A percentile compares a stretch with the other conserved stretches of the same genome.
Evolutionary conservation across 768 basidiomycete species (phyloP).

Genomic region (Sarcomyxa edulis): DNA sequence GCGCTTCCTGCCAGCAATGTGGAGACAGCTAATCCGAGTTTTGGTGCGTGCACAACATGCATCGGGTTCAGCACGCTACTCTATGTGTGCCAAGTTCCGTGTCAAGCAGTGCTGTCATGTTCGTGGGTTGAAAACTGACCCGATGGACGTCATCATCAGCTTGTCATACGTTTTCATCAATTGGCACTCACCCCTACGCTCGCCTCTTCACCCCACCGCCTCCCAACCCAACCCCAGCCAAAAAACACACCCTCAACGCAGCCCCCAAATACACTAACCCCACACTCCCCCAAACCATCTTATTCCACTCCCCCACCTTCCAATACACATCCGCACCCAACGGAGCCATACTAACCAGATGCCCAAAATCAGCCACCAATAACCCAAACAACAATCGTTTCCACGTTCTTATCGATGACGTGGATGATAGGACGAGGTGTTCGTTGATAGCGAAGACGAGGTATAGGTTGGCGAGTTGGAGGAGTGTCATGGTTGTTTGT

Average conservation of each 20-base stretch:
- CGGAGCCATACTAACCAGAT: conserved; percentile 39
- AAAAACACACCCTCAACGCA: conserved; percentile 35
- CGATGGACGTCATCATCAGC: too few relatives aligned
- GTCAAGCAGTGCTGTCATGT: too few relatives aligned
- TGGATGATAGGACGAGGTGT: conserved; percentile 41
- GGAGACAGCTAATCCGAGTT: too few relatives aligned
- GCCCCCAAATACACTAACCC: conserved; percentile 48
- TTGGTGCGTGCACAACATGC: too few relatives aligned
- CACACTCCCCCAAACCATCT: conserved; percentile 51
- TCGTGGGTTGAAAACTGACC: too few relatives aligned
- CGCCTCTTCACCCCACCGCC: too few relatives aligned
- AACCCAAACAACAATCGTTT: conserved; percentile 35
- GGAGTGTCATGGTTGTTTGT: conserved; percentile 33
- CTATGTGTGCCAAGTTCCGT: too few relatives aligned
- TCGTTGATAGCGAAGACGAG: conserved; percentile 47
- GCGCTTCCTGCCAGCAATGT: too few relatives aligned
- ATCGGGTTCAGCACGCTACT: too few relatives aligned
- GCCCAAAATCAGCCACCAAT: conserved; percentile 45
- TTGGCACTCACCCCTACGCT: too few relatives aligned
- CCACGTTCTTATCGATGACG: conserved; percentile 35
- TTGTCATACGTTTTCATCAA: too few relatives aligned
- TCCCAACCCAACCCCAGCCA: conserved; percentile 32
- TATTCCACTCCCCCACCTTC: conserved; percentile 43
- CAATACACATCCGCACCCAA: conserved; percentile 36
- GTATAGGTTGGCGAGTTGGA: conserved; percentile 46